Base-by-base conservation (phyloP, 441 rosid species). In the Arabidopsis hybrid region DNA sequence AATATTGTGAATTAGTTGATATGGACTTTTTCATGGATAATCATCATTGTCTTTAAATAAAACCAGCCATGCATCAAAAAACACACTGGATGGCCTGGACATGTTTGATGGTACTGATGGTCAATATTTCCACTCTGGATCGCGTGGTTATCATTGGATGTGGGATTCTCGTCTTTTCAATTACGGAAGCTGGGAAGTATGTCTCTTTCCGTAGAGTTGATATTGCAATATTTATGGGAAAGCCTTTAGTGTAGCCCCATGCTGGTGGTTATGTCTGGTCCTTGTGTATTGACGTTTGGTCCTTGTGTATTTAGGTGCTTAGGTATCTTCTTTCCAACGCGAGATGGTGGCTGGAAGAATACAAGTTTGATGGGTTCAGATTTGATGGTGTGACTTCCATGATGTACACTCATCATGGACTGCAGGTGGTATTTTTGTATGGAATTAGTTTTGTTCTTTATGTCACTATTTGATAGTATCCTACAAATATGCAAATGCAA, bases 101-200 rank as follows among this genome's bases (percentile, higher is more conserved):
- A 89, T 92, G 97, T 95, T 95, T 71, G 99, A 95, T 80, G 98
- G 99, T 72, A 92, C 99, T 35, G 98, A 95, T 83, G 62, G 84
- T 79, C 99, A 95, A 43, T 95, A 93, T 81, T 93, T 95, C 83
- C 97, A 95, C 88, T 79, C 93, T 59, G 99, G 99, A 47, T 53
- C 91, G 1, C 87, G 85, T 17, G 99, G 99, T 67, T 80, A 90
- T 73, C 99, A 95, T 42, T 93, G 95, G 98, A 87, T 95, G 95
- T 95, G 97, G 99, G 99, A 95, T 83, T 95, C 98, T 79, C 96
- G 98, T 70, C 96, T 95, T 84, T 95, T 95, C 81, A 95, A 93
- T 62, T 91, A 93, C 61, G 99, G 97, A 74, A 95, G 88, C 83
- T 93, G 99, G 99, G 98, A 95, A 80, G 99, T 93, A 84, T 53